phyloP scores from a whole-genome alignment of 805 yeast genomes.

The Clavispora santaluciae region DNA sequence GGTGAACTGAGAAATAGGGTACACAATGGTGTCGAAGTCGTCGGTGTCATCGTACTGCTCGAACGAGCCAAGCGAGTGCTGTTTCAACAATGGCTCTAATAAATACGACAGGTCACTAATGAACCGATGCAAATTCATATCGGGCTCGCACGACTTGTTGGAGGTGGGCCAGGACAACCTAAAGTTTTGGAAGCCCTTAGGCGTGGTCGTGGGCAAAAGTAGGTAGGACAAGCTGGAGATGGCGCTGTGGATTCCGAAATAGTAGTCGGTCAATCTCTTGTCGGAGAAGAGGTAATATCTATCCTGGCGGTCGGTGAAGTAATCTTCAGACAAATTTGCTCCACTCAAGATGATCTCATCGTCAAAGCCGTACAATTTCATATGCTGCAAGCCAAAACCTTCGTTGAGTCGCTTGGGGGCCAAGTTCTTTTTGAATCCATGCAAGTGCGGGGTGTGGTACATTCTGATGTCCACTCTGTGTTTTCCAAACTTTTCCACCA shows the following conservation, averaged over 20 bases:
- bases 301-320: slow-evolving; percentile 93
- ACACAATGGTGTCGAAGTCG: slow-evolving; percentile 59
- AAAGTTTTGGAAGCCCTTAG: slow-evolving; percentile 41
- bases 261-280: slow-evolving; percentile 60
- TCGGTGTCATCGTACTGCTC: slow-evolving; percentile 31
- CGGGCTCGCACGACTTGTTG: slow-evolving; percentile 67
- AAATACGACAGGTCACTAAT: slow-evolving; percentile 50
- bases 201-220: slow-evolving; percentile 41
- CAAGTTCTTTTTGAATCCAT: slow-evolving; percentile 57
- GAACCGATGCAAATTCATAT: slow-evolving; percentile 46
- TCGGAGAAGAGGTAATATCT: slow-evolving; percentile 74
- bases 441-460: slow-evolving; percentile 84
- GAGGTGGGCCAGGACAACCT: slow-evolving; percentile 68
- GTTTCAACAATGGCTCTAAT: slow-evolving; percentile 56
- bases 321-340: slow-evolving; percentile 87
- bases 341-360: slow-evolving; percentile 84
- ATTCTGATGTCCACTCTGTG: slow-evolving; percentile 72
- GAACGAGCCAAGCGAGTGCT: slow-evolving; percentile 27
- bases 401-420: slow-evolving; percentile 87
- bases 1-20: slow-evolving; percentile 87
- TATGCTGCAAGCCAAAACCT: slow-evolving; percentile 90
- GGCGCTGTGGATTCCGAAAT: slow-evolving; percentile 62
- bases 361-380: slow-evolving; percentile 95
- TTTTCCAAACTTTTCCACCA: slow-evolving; percentile 60
- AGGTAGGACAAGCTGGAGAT: slow-evolving; percentile 69